A percentile compares a stretch with the other conserved stretches of the same genome.
Conservation (phyloP, 108 stramenopile species). For the Nitzschia sp. region DNA sequence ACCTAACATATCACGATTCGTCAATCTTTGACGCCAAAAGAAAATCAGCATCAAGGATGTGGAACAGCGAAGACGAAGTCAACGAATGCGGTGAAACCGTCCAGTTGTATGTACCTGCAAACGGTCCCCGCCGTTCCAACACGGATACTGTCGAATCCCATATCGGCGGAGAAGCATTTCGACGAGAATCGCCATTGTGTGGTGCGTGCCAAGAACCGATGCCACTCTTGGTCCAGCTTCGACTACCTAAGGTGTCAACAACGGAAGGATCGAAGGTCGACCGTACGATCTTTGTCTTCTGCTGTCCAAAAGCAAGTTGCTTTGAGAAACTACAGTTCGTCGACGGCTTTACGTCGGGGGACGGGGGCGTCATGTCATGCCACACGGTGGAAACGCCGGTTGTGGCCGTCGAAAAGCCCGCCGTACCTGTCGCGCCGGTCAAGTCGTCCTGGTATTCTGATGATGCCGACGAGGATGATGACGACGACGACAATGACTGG, state of each 20-base stretch:
- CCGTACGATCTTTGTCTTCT: conserved; percentile 20
- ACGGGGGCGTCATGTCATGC: conserved; percentile 45
- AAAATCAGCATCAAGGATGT: conserved; percentile 36
- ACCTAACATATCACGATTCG: too few relatives aligned
- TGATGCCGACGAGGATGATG: conserved; percentile 30
- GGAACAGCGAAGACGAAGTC: conserved; percentile 56
- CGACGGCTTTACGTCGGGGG: conserved; percentile 49
- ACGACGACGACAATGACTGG: conserved; percentile 55
- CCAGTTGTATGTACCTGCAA: conserved; percentile 49
- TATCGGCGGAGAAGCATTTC: conserved; percentile 59
- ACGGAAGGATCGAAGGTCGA: conserved; percentile 55
- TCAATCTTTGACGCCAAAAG: too few relatives aligned
- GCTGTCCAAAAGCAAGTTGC: conserved; percentile 43
- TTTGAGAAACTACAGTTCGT: conserved; percentile 15
- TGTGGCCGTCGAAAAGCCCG: not conserved
- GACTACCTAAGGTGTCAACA: conserved; percentile 43
- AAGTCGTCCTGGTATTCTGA: conserved; percentile 32
- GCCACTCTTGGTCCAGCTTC: conserved; percentile 61
- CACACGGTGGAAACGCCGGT: conserved; percentile 41
- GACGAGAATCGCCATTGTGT: conserved; percentile 38
- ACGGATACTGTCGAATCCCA: conserved; percentile 43
- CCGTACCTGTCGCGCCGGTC: conserved; percentile 15
- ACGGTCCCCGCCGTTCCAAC: conserved; percentile 29
- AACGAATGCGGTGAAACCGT: conserved; percentile 70
- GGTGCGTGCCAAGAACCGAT: conserved; percentile 46